Evolutionary conservation across 345 rosid species (phyloP).

Genomic region (Rhodamnia argentea): DNA sequence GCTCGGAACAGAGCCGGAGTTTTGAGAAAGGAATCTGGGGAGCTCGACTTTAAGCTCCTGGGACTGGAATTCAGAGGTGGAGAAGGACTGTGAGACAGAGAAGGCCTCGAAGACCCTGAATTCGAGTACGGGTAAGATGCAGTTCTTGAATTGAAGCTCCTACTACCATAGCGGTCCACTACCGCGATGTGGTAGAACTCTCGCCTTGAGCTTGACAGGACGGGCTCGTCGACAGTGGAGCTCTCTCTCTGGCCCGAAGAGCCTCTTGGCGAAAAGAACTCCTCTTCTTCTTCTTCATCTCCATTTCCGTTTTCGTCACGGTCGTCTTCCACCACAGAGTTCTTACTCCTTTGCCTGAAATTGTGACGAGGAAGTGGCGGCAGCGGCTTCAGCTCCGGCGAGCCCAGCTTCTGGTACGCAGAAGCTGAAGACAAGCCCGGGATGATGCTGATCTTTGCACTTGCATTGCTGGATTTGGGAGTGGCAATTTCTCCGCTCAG

Average conservation of each 20-base stretch:
- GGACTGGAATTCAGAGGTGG: conserved; percentile 25
- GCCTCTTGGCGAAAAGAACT: conserved; percentile 84
- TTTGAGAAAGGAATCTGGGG: conserved; percentile 23
- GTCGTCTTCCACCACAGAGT: conserved; percentile 9
- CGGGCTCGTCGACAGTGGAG: conserved; percentile 4
- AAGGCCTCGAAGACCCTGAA: conserved; percentile 43
- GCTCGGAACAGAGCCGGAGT: conserved; percentile 14
- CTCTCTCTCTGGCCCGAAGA: conserved; percentile 57
- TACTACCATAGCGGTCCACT: conserved; percentile 32
- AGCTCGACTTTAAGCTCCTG: conserved; percentile 25
- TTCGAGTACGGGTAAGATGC: conserved; percentile 48
- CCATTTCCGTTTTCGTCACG: conserved; percentile 45
- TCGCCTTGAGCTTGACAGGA: conserved; percentile 36
- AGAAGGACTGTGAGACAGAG: conserved; percentile 31
- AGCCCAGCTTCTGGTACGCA: conserved; percentile 48
- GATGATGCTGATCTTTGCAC: conserved; percentile 29
- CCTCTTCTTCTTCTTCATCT: conserved; percentile 63
- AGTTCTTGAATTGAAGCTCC: conserved; percentile 54
- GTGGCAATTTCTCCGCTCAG: conserved; percentile 20
- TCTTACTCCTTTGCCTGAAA: conserved; percentile 22
- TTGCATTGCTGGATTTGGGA: conserved; percentile 17
- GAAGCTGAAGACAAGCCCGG: conserved; percentile 19
- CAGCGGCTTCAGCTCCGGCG: conserved; percentile 88
- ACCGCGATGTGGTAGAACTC: conserved; percentile 7
- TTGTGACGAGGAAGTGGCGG: conserved; percentile 69